Base-by-base conservation (phyloP, 2,329 filamentous ascomycete species). In the Botrytis porri region DNA sequence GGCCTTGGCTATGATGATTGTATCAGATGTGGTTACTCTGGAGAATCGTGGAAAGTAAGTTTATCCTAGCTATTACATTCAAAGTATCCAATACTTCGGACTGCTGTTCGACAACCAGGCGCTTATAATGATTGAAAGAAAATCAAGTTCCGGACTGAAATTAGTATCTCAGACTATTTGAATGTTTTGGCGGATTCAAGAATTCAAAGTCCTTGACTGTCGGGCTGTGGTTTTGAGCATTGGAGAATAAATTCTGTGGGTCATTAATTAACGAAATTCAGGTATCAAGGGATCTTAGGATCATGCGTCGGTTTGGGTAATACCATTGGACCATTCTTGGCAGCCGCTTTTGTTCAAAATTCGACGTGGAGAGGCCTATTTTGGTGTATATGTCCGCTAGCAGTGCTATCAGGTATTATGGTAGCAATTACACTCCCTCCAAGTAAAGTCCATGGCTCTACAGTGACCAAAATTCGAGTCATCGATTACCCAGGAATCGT, bases 401-500 rank as follows among this genome's bases (percentile, higher is more conserved):
- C 84, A 25, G 82, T 83, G 9, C 71, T 86, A 3, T 83, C 84
- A 22, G 86, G 84, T 8, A 79, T 83, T 9, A 79, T 87, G 9
- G 80, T 83, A 22, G 85, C 83, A 72, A 84, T 84, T 75, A 84
- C 86, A 37, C 81, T 88, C 1, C 86, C 88, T 2, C 87, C 87
- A 0, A 84, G 84, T 63, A 87, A 84, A 74, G 84, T 85, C 4
- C 85, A 84, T 72, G 83, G 83, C 57, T 81, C 83, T 16, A 81
- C 87, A 54, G 80, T 81, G 57, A 83, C 85, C 61, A 87, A 85
- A 64, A 77, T 88, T 35, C 82, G 81, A 65, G 87, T 86, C 61
- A 88, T 91, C 71, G 89, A 92, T 78, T 89, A 86, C 75, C 85
- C 82, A 37, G 90, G 89, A 1, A 82, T 89, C 1, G 73, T 89